Percentiles rank a stretch among this genome's conserved stretches.
Conservation (phyloP, 2,329 filamentous ascomycete species). For the Sporothrix schenckii region DNA sequence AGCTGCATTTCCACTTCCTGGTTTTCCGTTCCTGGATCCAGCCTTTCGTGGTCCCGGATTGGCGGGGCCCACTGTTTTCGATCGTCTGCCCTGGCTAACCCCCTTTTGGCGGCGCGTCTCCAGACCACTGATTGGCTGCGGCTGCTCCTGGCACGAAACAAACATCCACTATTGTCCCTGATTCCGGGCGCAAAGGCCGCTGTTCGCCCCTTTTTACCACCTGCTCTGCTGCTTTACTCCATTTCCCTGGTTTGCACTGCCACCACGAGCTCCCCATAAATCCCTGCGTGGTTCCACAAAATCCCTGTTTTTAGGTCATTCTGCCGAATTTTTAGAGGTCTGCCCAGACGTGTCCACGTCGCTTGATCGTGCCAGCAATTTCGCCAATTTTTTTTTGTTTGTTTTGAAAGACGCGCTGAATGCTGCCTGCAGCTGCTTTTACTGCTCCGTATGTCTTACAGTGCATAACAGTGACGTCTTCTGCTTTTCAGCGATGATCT, state of each 20-base stretch:
- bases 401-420: neutral
- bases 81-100: constrained; percentile 10
- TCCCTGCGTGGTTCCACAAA: constrained; percentile 6
- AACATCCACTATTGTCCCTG: constrained; percentile 10
- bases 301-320: neutral
- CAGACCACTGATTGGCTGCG: constrained; percentile 1
- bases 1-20: neutral
- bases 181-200: neutral
- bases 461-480: neutral
- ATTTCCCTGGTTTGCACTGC: constrained; percentile 21
- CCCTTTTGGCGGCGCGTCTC: neutral
- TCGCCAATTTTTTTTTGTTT: neutral
- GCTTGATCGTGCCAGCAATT: too few relatives aligned
- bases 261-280: neutral
- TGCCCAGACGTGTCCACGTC: neutral
- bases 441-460: neutral
- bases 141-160: constrained; percentile 19
- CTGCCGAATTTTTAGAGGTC: constrained; percentile 1
- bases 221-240: neutral
- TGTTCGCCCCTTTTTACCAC: neutral
- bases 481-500: neutral
- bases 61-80: neutral
- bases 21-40: constrained; percentile 11
- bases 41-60: constrained; percentile 5
- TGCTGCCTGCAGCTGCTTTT: neutral